These are phyloP conservation scores for Rhododendron griersonianum DNA, from an alignment of 148 eudicot genomes.

Conservation along the genomic window DNA sequence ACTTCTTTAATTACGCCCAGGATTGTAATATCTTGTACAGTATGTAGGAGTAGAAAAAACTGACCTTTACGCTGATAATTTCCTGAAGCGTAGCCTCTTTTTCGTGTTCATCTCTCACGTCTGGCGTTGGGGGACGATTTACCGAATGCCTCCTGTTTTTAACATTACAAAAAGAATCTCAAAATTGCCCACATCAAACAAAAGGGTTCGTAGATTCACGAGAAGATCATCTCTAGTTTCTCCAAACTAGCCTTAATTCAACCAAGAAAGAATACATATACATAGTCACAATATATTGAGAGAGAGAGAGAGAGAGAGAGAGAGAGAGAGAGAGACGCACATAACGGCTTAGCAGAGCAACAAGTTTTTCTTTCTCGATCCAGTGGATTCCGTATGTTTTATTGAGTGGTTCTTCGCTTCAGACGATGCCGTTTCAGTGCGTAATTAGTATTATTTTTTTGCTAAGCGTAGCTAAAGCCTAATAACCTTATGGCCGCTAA, in stretches of 20 bases:
- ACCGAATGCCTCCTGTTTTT: constrained; percentile 69
- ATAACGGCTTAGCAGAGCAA: not conserved
- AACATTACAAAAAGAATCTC: not conserved
- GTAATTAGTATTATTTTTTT: not conserved
- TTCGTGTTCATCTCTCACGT: constrained; percentile 54
- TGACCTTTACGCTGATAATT: constrained; percentile 60
- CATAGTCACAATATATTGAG: no score
- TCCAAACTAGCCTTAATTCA: not conserved
- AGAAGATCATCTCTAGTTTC: not conserved
- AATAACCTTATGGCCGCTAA: no score
- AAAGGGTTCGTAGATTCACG: not conserved
- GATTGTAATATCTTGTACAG: not conserved
- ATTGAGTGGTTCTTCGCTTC: not conserved
- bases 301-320: not conserved
- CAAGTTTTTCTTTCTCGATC: not conserved
- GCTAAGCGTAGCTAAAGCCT: no score
- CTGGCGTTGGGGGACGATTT: constrained; percentile 84
- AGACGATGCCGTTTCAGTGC: not conserved
- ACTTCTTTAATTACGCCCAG: not conserved
- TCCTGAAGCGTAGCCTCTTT: constrained; percentile 56
- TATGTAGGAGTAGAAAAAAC: not conserved
- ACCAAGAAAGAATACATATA: not conserved
- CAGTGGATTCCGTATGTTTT: not conserved
- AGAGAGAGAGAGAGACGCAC: constrained; percentile 1
- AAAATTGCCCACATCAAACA: not conserved